Base-by-base conservation (phyloP, 805 yeast genomes). In the Candida pseudofarinosa region DNA sequence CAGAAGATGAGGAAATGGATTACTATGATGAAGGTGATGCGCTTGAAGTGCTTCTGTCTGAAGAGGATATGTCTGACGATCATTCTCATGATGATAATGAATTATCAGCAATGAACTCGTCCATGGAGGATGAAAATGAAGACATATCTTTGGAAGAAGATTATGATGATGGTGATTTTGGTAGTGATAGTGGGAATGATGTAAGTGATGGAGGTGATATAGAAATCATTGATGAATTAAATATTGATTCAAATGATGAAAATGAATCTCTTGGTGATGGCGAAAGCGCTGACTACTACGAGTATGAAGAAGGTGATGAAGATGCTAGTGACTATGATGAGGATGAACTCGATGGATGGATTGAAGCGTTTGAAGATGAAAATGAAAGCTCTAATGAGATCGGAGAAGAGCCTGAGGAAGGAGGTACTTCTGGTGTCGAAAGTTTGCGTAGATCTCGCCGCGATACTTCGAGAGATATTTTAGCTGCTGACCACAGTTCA, bases 1-100 rank as follows among this genome's bases (percentile, higher is more conserved):
- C 78, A 35, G 85, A 81, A 28, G 84, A 78, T 10, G 82, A 76
- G 6, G 79, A 70, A 33, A 74, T 70, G 19, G 78, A 73, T 19
- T 62, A 55, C 37, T 62, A 59, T 33, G 66, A 61, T 14, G 65
- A 56, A n/a, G 64, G 54, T 33, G 69, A 55, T 4, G 61, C 59
- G 2, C 45, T 68, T 37, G 72, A 65, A 30, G 81, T 71, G 4
- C 70, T 71, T 33, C 55, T 62, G 55, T 59, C 66, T 1, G 68
- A 51, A 13, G 67, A 65, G 8, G 68, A 62, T 3, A 50, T 56
- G 8, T 52, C 59, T 2, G 60, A 55, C 5, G 54, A 49, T 10
- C 63, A 57, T 14, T 39, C 50, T 3, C 6, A 23, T 23, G 59
- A 45, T 18, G 50, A 56, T 6, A 53, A 55, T 1, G 59, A 43